Evolutionary conservation across 441 rosid genomes (phyloP), one percentile per base, ranked within the genome.

Genomic region (Adansonia grandidieri): DNA sequence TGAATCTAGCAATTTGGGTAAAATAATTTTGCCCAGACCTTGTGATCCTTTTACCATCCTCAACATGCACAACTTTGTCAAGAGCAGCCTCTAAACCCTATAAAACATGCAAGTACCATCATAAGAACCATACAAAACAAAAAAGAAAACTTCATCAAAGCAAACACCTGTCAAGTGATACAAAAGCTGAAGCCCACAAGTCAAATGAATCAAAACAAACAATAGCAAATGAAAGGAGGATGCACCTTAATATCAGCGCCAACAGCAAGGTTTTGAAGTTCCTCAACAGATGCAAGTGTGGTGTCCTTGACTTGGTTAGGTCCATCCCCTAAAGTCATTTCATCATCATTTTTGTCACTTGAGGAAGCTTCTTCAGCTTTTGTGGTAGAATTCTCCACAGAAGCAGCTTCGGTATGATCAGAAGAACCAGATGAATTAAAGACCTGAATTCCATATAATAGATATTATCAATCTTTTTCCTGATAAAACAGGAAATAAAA

Each of bases 11-110:
- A 68, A 15, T 37, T 20, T 56, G 61, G 78, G 67, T 32, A 80
- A 79, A 80, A 56, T 48, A 79, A 76, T 76, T 82, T 91, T 58
- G 74, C 45, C 20, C 65, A 54, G 71, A 95, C 98, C 99, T 83
- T 80, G 90, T 86, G 71, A 95, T 93, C 87, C 88, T 95, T 87
- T 93, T 92, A 74, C 99, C 98, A 88, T 97, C 99, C 89, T 95
- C 99, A 83, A 83, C 88, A 88, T 95, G 97, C 82, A 95, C 98
- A 73, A 95, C 98, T 88, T 97, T 92, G 90, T 97, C 98, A 69
- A 97, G 99, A 82, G 91, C 98, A 57, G 99, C 99, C 92, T 97
- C 99, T 82, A 97, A 85, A 81, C 98, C 99, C 98, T 97, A 81
- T 78, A 74, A 51, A 87, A 75, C 61, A 78, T 47, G 53, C 6